Evolutionary conservation across 208 protist species (phyloP).

Genomic region (Crithidia bombi): DNA sequence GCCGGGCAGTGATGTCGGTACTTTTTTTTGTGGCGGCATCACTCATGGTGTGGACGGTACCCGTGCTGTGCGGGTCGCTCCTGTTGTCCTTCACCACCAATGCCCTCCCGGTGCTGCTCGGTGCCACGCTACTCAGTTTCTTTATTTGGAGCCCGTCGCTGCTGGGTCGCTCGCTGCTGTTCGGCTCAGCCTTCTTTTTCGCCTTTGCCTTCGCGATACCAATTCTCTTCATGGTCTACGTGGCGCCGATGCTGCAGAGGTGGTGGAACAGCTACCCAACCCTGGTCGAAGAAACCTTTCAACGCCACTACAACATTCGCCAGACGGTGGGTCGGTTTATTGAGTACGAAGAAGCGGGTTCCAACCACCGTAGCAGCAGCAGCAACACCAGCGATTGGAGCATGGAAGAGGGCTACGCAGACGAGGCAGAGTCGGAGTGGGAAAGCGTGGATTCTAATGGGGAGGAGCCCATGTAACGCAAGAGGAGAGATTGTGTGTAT

Average conservation of each 20-base stretch:
- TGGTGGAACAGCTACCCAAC: constrained; percentile 15
- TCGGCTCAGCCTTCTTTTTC: constrained; percentile 12
- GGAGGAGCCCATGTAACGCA: background rate
- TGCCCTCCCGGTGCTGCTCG: constrained; percentile 28
- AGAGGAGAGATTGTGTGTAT: too few species aligned
- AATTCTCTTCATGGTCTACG: constrained; percentile 18
- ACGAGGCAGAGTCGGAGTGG: constrained; percentile 14
- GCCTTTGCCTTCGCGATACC: constrained; percentile 15
- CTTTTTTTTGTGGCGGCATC: constrained; percentile 49
- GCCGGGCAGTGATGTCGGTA: constrained; percentile 54
- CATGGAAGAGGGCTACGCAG: background rate
- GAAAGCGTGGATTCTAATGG: constrained; percentile 23
- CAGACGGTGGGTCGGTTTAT: constrained; percentile 30
- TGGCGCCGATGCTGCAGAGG: constrained; percentile 4
- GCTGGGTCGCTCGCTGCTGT: constrained; percentile 12
- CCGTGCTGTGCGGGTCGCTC: constrained; percentile 39
- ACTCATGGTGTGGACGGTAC: constrained; percentile 50
- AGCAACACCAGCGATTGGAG: background rate
- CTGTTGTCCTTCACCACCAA: constrained; percentile 26
- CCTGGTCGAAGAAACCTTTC: constrained; percentile 34
- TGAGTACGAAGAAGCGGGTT: background rate
- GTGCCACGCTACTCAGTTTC: constrained; percentile 48
- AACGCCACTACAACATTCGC: constrained; percentile 37
- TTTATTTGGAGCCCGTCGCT: constrained; percentile 45
- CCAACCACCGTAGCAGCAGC: background rate